Percentiles rank a stretch among this genome's conserved stretches.
Evolutionary conservation across 2,329 filamentous ascomycete species (phyloP).

Genomic region (Phoma sp.): DNA sequence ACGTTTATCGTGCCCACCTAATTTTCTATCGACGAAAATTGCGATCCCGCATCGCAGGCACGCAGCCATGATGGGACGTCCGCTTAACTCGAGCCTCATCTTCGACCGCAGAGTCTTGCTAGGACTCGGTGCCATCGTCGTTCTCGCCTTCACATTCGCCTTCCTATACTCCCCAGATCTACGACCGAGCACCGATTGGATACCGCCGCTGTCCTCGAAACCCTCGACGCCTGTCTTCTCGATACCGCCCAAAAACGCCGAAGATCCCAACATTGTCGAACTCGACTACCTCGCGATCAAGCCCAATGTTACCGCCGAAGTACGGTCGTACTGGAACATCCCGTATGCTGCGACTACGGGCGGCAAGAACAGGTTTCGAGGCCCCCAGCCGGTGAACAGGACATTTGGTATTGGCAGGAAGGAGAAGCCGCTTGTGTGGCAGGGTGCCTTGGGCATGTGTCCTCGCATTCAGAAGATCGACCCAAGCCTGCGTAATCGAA

Average conservation of each 20-base stretch:
- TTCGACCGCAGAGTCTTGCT: constrained; percentile 35
- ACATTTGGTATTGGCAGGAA: constrained; percentile 31
- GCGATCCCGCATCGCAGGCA: constrained; percentile 7
- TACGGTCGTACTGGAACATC: constrained; percentile 43
- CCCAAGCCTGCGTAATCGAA: constrained; percentile 28
- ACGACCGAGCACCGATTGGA: constrained; percentile 33
- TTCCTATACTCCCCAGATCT: constrained; percentile 37
- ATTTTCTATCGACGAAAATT: neutral
- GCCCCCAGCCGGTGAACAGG: constrained; percentile 38
- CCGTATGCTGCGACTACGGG: constrained; percentile 40
- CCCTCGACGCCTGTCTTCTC: constrained; percentile 27
- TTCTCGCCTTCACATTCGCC: constrained; percentile 33
- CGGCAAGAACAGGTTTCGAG: constrained; percentile 39
- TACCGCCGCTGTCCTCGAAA: constrained; percentile 32
- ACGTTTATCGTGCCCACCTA: neutral
- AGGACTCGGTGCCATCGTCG: constrained; percentile 25
- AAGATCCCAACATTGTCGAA: constrained; percentile 37
- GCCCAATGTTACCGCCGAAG: constrained; percentile 35
- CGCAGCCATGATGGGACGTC: constrained; percentile 27
- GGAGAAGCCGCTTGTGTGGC: constrained; percentile 36
- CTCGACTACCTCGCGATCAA: constrained; percentile 41
- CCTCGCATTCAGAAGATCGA: constrained; percentile 44
- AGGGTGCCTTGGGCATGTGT: constrained; percentile 41
- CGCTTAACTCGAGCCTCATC: constrained; percentile 34
- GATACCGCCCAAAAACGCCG: constrained; percentile 29